phyloP scores from a whole-genome alignment of 2,329 filamentous ascomycete genomes.

The Alternaria infectoria region DNA sequence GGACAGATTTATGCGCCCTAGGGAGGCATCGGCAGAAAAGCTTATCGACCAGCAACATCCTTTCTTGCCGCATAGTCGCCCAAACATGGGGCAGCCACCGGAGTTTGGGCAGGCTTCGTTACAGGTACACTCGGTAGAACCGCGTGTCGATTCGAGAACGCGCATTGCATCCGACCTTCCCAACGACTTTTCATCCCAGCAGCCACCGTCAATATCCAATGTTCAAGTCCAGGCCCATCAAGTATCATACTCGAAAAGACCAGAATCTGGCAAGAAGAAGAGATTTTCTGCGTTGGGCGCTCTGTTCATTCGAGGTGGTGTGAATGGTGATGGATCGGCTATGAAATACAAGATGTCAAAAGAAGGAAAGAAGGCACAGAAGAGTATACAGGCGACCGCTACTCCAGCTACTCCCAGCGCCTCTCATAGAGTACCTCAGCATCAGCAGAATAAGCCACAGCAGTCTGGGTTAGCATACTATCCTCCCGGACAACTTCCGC shows the following conservation, averaged over 20 bases:
- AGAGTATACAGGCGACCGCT: conserved; percentile 33
- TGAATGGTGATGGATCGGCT: conserved; percentile 31
- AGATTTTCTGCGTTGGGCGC: conserved; percentile 54
- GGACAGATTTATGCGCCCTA: conserved; percentile 29
- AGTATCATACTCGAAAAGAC: conserved; percentile 17
- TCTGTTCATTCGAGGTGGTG: conserved; percentile 51
- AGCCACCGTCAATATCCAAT: conserved; percentile 14
- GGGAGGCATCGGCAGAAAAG: conserved; percentile 21
- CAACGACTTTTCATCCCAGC: conserved; percentile 32
- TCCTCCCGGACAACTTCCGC: conserved; percentile 17
- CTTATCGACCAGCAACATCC: conserved; percentile 22
- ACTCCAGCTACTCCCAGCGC: conserved; percentile 17
- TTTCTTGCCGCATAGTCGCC: conserved; percentile 23
- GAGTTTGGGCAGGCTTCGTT: conserved; percentile 40
- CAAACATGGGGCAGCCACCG: conserved; percentile 37
- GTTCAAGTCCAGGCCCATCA: conserved; percentile 20
- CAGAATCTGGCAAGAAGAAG: conserved; percentile 49
- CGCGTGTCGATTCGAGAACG: conserved; percentile 36
- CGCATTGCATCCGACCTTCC: conserved; percentile 27
- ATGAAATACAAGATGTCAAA: conserved; percentile 47
- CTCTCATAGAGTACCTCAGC: conserved; percentile 25
- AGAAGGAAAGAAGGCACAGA: conserved; percentile 45
- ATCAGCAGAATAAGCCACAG: conserved; percentile 22
- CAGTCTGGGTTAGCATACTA: conserved; percentile 25
- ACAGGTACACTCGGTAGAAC: conserved; percentile 35